Conservation (phyloP, 2,329 filamentous ascomycete species). For the Diaporthe batatas region DNA sequence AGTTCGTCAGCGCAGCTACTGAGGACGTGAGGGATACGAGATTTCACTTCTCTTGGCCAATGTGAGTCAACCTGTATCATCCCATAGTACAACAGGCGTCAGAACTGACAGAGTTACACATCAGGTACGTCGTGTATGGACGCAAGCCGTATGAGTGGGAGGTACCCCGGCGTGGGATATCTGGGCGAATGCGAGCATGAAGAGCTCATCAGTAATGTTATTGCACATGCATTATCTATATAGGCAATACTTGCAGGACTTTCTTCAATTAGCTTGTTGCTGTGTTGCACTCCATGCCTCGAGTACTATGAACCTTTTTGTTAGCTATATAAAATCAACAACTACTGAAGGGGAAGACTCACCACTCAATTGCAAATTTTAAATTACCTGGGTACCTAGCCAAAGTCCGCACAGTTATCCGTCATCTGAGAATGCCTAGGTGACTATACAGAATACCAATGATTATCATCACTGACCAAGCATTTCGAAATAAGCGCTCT, state of each 20-base stretch:
- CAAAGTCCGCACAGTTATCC: background rate
- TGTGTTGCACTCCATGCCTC: background rate
- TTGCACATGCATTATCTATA: no score
- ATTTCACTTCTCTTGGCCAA: conserved; percentile 5
- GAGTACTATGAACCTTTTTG: background rate
- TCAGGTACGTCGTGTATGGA: background rate
- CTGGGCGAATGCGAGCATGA: background rate
- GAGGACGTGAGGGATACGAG: conserved; percentile 1
- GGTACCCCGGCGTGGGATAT: background rate
- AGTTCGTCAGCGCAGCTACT: background rate
- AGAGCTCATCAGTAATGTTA: background rate
- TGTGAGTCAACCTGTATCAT: background rate
- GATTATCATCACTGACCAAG: background rate
- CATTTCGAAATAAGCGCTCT: background rate
- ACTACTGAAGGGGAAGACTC: background rate
- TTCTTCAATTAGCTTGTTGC: background rate
- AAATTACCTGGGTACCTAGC: no score
- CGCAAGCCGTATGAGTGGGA: conserved; percentile 7
- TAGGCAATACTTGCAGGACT: background rate
- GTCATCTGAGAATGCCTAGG: background rate
- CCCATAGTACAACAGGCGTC: no score
- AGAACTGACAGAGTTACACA: background rate
- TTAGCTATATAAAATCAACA: background rate
- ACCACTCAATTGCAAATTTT: background rate
- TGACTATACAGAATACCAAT: background rate